phyloP scores from a whole-genome alignment of 805 yeast species.

The Yamadazyma laniorum region DNA sequence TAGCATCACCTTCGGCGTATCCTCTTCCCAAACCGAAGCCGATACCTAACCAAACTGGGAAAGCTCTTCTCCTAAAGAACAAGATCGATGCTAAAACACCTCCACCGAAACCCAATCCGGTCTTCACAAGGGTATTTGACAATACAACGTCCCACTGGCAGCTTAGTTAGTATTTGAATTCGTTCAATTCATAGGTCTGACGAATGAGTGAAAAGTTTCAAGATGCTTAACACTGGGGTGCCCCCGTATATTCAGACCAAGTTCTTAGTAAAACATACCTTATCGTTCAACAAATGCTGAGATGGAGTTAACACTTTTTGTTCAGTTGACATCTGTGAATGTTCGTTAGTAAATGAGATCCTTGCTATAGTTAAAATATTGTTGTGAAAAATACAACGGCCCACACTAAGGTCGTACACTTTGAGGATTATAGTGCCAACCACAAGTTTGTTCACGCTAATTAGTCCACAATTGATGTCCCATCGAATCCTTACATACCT shows the following conservation, averaged over 20 bases:
- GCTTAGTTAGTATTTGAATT: constrained; percentile 15
- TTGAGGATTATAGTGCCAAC: too few species aligned
- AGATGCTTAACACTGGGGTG: too few species aligned
- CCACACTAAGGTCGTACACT: too few species aligned
- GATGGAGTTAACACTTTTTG: constrained; percentile 45
- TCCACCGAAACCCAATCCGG: constrained; percentile 94
- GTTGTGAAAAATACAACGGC: too few species aligned
- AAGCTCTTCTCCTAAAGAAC: constrained; percentile 88
- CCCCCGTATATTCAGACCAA: too few species aligned
- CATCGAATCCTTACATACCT: constrained; percentile 1
- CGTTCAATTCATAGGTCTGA: neutral
- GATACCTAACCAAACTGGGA: constrained; percentile 96
- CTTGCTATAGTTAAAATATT: too few species aligned
- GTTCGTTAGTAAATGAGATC: constrained; percentile 14
- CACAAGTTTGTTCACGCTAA: too few species aligned
- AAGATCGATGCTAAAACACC: constrained; percentile 92
- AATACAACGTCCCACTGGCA: constrained; percentile 85
- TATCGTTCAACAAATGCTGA: constrained; percentile 60
- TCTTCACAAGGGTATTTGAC: constrained; percentile 90
- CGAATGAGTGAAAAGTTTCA: neutral
- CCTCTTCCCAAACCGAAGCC: constrained; percentile 99
- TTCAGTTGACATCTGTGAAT: constrained; percentile 29
- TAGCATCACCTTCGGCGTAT: constrained; percentile 96
- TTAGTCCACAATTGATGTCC: too few species aligned
- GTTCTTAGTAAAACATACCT: constrained; percentile 25